Evolutionary conservation across 1,284 basidiomycete genomes (phyloP).

Genomic region (Bjerkandera adusta): DNA sequence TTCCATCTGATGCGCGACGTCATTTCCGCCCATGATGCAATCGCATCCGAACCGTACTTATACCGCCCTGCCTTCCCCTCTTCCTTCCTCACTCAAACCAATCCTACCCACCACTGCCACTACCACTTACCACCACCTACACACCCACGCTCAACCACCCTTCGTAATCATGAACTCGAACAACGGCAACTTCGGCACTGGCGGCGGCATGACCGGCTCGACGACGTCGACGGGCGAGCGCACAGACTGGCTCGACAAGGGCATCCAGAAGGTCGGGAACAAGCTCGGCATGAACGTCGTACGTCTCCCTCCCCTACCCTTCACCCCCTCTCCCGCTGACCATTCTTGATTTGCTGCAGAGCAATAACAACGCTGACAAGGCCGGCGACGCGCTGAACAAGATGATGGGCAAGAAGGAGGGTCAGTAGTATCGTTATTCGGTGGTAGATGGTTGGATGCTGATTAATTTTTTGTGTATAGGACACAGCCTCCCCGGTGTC

Average conservation of each 20-base stretch:
- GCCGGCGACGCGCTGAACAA: conserved; percentile 30
- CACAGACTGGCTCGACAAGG: conserved; percentile 33
- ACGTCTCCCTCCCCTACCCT: conserved; percentile 24
- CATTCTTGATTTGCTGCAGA: conserved; percentile 19
- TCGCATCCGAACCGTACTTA: background rate
- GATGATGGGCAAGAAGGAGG: conserved; percentile 20
- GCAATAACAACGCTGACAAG: conserved; percentile 27
- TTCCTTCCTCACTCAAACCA: background rate
- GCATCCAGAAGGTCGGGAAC: conserved; percentile 22
- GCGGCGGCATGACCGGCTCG: conserved; percentile 13
- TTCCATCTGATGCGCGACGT: background rate
- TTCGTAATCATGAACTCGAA: conserved; percentile 7
- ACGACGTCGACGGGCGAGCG: conserved; percentile 17
- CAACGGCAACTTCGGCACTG: conserved; percentile 11
- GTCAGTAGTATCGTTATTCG: conserved; percentile 13
- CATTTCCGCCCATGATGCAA: conserved; percentile 5
- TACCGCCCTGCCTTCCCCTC: background rate
- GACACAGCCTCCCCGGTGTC: conserved; percentile 27
- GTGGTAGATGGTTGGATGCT: background rate
- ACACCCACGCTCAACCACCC: background rate
- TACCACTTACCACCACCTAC: background rate
- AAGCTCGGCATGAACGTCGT: conserved; percentile 29
- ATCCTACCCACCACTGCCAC: background rate
- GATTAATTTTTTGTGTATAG: conserved; percentile 13
- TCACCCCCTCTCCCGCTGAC: background rate